Base-by-base conservation (phyloP, 257 asterid species). In the Solanum okadae region DNA sequence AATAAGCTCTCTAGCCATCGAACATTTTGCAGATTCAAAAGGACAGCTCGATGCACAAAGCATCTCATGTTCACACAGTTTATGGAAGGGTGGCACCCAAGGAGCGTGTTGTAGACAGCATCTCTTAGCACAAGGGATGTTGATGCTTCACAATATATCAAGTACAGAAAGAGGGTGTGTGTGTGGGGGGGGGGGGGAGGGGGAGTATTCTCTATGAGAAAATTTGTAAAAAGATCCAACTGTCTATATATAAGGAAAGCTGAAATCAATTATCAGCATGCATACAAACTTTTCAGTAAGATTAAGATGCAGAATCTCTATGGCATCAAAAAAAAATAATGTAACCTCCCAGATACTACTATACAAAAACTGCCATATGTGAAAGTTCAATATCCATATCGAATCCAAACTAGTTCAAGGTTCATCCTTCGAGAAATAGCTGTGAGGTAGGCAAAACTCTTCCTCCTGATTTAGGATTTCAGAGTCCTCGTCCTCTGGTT, bases 401-500 rank as follows among this genome's bases (percentile, higher is more conserved):
- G 63, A 34, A 9, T n/a, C 6, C 72, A 75, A 46, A 78, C 86
- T 29, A n/a, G 63, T 56, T 94, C 93, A 93, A 63, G 94, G 87
- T 12, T 95, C 96, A 8, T 94, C 95, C 87, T 90, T 91, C 0
- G 18, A 88, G 78, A 96, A 94, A 88, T 89, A 96, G 87, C 98
- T 94, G 83, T 92, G 94, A 10, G 99, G 99, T 92, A 96, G 89
- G 90, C 93, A 92, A 89, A 96, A 96, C 42, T 96, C 98, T 90
- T 95, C 98, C 92, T 96, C 97, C 29, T 91, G 95, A 61, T 86
- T 91, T 87, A 95, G 91, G 75, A 96, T 88, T 70, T 94, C 98
- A 5, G 91, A 40, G 5, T 94, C 98, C 86, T 96, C 98, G 16
- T 95, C 98, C 76, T 96, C 99, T 59, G 98, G 94, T 91, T 94